Percentiles rank a stretch among this genome's conserved stretches.
phyloP scores from a whole-genome alignment of 441 rosid species.

The Manihot esculenta region DNA sequence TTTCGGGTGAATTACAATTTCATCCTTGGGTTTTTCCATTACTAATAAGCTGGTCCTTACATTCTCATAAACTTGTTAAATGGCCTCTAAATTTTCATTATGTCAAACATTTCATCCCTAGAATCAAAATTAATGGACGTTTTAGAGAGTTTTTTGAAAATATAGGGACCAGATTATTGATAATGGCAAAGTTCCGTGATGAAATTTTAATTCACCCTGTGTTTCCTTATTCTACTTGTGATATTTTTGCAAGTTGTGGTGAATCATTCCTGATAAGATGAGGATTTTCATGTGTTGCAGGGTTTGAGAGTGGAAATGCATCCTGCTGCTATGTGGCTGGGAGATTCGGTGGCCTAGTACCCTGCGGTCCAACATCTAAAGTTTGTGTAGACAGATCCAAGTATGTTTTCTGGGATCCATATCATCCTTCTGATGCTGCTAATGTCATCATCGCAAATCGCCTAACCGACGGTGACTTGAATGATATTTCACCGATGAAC shows the following conservation, averaged over 20 bases:
- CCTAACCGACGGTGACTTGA: conserved; percentile 48
- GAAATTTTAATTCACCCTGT: not conserved
- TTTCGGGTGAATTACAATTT: too few relatives aligned
- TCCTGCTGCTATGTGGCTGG: conserved; percentile 59
- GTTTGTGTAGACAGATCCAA: conserved; percentile 64
- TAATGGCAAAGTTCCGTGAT: not conserved
- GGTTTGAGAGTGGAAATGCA: conserved; percentile 49
- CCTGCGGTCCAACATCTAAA: conserved; percentile 55
- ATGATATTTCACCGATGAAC: conserved; percentile 55
- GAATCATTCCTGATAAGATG: not conserved
- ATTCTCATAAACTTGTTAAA: too few relatives aligned
- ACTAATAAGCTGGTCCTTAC: too few relatives aligned
- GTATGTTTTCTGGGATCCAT: conserved; percentile 83
- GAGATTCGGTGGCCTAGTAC: conserved; percentile 55
- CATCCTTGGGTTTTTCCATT: too few relatives aligned
- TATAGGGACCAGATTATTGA: too few relatives aligned
- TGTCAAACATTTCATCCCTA: too few relatives aligned
- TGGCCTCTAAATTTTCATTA: too few relatives aligned
- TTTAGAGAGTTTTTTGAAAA: too few relatives aligned
- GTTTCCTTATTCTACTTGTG: not conserved
- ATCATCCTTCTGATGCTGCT: conserved; percentile 72
- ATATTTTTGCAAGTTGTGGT: not conserved
- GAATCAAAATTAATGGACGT: too few relatives aligned
- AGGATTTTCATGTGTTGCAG: conserved; percentile 25
- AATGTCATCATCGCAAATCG: conserved; percentile 52